Evolutionary conservation across 495 filamentous ascomycete species (phyloP).

Genomic region (Jackrogersella minutella): DNA sequence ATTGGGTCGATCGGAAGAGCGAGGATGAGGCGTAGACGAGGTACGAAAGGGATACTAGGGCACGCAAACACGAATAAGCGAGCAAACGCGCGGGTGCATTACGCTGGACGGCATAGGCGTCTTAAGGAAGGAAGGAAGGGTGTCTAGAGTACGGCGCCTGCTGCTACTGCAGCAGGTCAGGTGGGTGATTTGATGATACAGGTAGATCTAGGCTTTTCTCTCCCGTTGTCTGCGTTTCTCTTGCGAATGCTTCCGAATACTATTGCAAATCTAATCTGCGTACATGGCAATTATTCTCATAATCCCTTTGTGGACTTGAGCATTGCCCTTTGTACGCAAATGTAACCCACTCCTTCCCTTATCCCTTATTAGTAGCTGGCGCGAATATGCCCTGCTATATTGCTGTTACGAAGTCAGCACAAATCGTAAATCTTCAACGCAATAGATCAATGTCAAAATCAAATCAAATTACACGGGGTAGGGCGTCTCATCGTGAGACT

Average conservation of each 20-base stretch:
- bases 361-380: neutral
- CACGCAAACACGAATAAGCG: neutral
- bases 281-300: neutral
- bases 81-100: conserved; percentile 1
- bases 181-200: conserved; percentile 39
- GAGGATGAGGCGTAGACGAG: conserved; percentile 17
- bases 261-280: neutral
- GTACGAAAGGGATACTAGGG: neutral
- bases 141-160: conserved; percentile 28
- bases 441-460: neutral
- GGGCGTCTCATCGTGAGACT: neutral
- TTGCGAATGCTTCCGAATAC: conserved; percentile 18
- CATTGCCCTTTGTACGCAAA: conserved; percentile 1
- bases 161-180: conserved; percentile 10
- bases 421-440: neutral
- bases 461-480: neutral
- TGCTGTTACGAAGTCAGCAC: neutral
- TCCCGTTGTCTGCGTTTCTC: neutral
- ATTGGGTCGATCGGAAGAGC: conserved; percentile 64
- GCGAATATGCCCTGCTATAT: neutral
- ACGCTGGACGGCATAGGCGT: conserved; percentile 16
- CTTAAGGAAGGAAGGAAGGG: conserved; percentile 15
- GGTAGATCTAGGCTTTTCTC: conserved; percentile 34
- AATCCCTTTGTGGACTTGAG: neutral
- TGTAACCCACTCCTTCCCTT: neutral